Base-by-base conservation (phyloP, 202 grass and related monocot genomes). In the Zoysia matrella region DNA sequence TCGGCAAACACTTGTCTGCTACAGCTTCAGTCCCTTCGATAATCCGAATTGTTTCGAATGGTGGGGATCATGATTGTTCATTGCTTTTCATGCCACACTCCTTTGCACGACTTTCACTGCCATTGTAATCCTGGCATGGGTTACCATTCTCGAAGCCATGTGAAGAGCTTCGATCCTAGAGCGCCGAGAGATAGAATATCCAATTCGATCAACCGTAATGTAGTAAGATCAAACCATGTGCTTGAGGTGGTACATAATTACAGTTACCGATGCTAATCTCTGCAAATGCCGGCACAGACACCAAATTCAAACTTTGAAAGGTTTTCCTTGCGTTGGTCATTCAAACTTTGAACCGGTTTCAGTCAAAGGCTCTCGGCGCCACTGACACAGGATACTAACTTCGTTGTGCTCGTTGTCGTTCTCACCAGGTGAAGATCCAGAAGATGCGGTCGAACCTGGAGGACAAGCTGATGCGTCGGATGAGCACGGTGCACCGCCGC, bases 401-500 rank as follows among this genome's bases (percentile, higher is more conserved):
- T 65, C 18, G 14, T 2, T n/a, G 42, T 47, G 45, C 11, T 10
- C 30, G 30, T 36, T 36, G 30, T 51, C 8, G 8, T 18, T 36
- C 56, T 77, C n/a, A 7, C 47, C 77, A 99, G 93, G 96, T 99
- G 14, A 99, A 99, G 84, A 95, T 99, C 82, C 93, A 99, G 63
- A 99, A 94, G 82, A 94, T 99, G 93, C 75, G 91, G 57, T 95
- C 93, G 41, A 92, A 82, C 79, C 85, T 93, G 45, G 93, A 99
- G 88, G 92, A 95, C 83, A 99, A 99, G 79, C 80, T 99, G 83
- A 94, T 95, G 93, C 88, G 80, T 86, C 74, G 93, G 80, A 99
- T 96, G 93, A 71, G 85, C 15, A 89, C 71, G 0, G 89, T 99
- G 82, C 89, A 94, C 74, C 76, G 83, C 72, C 94, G 90, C 60